Evolutionary conservation across 2,329 filamentous ascomycete genomes (phyloP), one percentile per base, ranked within the genome.

Genomic region (Penicillium sp.): DNA sequence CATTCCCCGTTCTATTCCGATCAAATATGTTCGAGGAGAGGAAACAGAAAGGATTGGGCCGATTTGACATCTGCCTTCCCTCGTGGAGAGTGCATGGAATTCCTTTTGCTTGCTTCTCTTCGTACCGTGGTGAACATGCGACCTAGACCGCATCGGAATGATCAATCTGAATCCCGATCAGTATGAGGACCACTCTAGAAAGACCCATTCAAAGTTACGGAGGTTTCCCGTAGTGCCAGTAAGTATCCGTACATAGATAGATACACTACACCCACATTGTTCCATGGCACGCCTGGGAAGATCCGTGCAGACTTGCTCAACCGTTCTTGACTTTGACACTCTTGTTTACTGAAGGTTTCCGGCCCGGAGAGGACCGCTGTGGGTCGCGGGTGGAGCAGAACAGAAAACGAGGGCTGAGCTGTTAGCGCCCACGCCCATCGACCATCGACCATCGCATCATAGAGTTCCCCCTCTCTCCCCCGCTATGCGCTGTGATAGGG

Each of bases 351-450:
- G 58, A 63, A 63, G 60, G 58, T 63, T 62, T 42, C 60, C 58
- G 61, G 61, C 18, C 56, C 60, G 61, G 56, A 43, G 59, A 55
- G 60, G 58, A 63, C 60, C 60, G 61, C 50, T 58, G 61, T 62
- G 61, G 61, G 56, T 58, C 60, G 23, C 37, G 30, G 47, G 48
- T 45, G 33, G 51, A 53, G 27, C 52, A 47, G 33, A 44, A 53
- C 29, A 55, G 46, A 55, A 45, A 54, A 55, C 24, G 45, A 62
- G 47, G 44, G 51, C 52, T 56, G 49, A 55, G 34, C 50, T 30
- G 36, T 55, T 58, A 52, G 58, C 54, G 54, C 49, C 52, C 49
- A 42, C 42, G 39, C 51, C n/a, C n/a, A n/a, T n/a, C n/a, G n/a
- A n/a, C n/a, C n/a, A n/a, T n/a, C n/a, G n/a, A 45, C 46, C 45